Conservation (phyloP, 140 eudicot genomes). For the Senecio squalidus region DNA sequence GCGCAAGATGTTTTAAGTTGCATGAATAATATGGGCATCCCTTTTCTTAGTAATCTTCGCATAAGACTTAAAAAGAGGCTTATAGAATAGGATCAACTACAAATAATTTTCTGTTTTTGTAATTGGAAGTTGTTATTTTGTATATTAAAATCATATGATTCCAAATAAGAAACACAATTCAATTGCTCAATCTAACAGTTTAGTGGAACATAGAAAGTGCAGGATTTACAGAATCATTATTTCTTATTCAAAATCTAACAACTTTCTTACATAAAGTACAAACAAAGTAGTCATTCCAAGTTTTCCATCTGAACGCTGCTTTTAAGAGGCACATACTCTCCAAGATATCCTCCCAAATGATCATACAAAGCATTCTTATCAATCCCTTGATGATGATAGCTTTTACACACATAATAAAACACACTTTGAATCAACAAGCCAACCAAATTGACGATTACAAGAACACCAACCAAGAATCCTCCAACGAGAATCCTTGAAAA, state of each 20-base stretch:
- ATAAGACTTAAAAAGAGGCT: slow-evolving; percentile 41
- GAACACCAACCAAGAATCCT: slow-evolving; percentile 81
- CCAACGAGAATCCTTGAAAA: slow-evolving; percentile 72
- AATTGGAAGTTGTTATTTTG: no score
- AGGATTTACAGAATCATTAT: no score
- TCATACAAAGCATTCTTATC: slow-evolving; percentile 76
- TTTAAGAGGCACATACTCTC: slow-evolving; percentile 94
- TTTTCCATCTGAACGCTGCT: slow-evolving; percentile 95
- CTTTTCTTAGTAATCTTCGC: slow-evolving; percentile 46
- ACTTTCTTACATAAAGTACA: no score
- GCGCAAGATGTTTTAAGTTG: slow-evolving; percentile 46
- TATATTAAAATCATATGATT: no score
- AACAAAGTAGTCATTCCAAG: slow-evolving; percentile 38
- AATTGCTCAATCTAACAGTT: no score
- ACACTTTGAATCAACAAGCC: slow-evolving; percentile 88
- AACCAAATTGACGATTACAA: slow-evolving; percentile 79
- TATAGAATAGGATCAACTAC: background rate
- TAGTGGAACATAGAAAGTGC: no score
- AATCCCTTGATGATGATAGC: slow-evolving; percentile 76
- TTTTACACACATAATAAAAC: slow-evolving; percentile 89
- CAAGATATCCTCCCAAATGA: slow-evolving; percentile 90
- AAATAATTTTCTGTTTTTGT: no score
- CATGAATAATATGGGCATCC: slow-evolving; percentile 44
- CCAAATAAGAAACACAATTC: no score
- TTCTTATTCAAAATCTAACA: no score